Base-by-base conservation (phyloP, 202 grass and related monocot genomes). In the Schoenoplectus tabernaemontani region DNA sequence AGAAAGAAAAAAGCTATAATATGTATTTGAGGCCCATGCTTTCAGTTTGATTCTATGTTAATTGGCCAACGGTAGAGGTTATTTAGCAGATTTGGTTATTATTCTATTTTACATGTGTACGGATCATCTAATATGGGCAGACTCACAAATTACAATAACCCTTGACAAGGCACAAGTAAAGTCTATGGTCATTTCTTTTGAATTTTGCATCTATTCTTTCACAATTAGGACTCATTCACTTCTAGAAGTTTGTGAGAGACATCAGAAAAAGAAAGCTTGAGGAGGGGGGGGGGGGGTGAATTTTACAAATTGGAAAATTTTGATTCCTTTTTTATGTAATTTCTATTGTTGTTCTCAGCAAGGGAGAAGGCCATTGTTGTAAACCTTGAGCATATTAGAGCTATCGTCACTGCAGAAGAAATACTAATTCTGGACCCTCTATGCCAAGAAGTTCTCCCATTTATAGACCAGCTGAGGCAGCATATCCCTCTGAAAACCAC, bases 281-380 rank as follows among this genome's bases (percentile, higher is more conserved):
- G n/a, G n/a, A n/a, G n/a, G n/a, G n/a, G n/a, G n/a, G n/a, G n/a
- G n/a, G n/a, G n/a, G n/a, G n/a, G n/a, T n/a, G n/a, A n/a, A n/a
- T n/a, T n/a, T n/a, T n/a, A n/a, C n/a, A n/a, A n/a, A n/a, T n/a
- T n/a, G n/a, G n/a, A n/a, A n/a, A n/a, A n/a, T n/a, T n/a, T 22
- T 72, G 50, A 15, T 72, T 50, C 2, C 13, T 72, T 33, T 53
- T 13, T 50, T 72, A 13, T 16, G 42, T 48, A 17, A 72, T n/a
- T n/a, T 72, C 42, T 50, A 59, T 57, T 5, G 44, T 82, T 75
- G 57, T 85, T 19, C 87, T 71, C 86, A 99, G 96, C 90, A 66
- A 95, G 96, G 79, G 96, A 95, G 85, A 98, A 90, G 72, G 85
- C 96, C 68, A 91, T 98, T 84, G 90, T 98, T 75, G 86, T 98